Evolutionary conservation across 371 early-diverging fungal species (phyloP).

Genomic region (Blyttiomyces sp.): DNA sequence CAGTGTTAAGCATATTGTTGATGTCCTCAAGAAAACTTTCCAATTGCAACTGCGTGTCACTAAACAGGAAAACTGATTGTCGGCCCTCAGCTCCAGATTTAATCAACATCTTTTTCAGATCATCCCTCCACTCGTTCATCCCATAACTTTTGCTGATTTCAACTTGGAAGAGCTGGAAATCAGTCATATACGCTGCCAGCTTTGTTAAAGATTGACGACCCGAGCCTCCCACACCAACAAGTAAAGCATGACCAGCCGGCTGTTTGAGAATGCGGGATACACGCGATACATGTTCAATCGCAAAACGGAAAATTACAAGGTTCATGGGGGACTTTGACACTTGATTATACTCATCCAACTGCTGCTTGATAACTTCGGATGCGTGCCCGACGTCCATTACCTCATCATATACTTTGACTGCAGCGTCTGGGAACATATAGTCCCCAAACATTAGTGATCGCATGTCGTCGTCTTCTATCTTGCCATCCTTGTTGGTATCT

Average conservation of each 20-base stretch:
- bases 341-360: conserved; percentile 55
- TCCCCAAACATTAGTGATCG: conserved; percentile 57
- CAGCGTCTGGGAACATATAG: conserved; percentile 45
- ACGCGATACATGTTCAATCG: conserved; percentile 54
- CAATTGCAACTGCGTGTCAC: conserved; percentile 49
- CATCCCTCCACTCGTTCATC: conserved; percentile 52
- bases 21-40: conserved; percentile 55
- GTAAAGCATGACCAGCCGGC: conserved; percentile 52
- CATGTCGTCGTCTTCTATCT: conserved; percentile 55
- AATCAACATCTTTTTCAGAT: conserved; percentile 49
- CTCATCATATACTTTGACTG: conserved; percentile 50
- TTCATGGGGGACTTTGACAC: conserved; percentile 57
- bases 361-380: conserved; percentile 45
- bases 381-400: conserved; percentile 40
- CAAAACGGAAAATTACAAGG: conserved; percentile 55
- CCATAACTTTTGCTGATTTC: conserved; percentile 55
- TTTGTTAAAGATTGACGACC: conserved; percentile 53
- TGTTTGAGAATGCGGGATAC: conserved; percentile 51
- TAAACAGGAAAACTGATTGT: conserved; percentile 48
- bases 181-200: conserved; percentile 53
- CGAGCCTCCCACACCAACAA: conserved; percentile 57
- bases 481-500: conserved; percentile 44
- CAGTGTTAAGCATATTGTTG: conserved; percentile 58
- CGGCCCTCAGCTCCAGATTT: conserved; percentile 51
- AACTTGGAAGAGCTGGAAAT: conserved; percentile 50